A percentile compares a stretch with the other conserved stretches of the same genome.
Evolutionary conservation across 1,284 basidiomycete species (phyloP).

Genomic region (Cyathus olla): DNA sequence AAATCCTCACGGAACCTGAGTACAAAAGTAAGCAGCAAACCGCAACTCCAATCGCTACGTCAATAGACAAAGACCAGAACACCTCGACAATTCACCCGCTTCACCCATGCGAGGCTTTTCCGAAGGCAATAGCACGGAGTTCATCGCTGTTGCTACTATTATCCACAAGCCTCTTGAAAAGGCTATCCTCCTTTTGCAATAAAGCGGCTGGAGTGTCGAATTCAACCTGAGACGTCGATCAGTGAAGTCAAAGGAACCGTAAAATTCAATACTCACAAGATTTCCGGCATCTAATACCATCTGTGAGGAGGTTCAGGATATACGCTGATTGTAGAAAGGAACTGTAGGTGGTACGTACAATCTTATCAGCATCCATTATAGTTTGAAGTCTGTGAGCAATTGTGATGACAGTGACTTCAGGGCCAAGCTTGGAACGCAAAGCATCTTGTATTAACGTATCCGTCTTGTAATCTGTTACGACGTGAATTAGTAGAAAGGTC

Average conservation of each 20-base stretch:
- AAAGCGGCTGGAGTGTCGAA: slow-evolving; percentile 72
- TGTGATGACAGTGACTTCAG: slow-evolving; percentile 69
- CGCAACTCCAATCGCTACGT: too few species aligned
- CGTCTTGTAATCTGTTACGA: slow-evolving; percentile 63
- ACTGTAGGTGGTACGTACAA: slow-evolving; percentile 15
- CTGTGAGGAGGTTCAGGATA: slow-evolving; percentile 18
- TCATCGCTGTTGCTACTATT: slow-evolving; percentile 64
- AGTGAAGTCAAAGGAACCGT: too few species aligned
- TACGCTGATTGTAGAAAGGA: slow-evolving; percentile 31
- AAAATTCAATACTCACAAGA: slow-evolving; percentile 35
- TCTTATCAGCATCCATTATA: slow-evolving; percentile 59
- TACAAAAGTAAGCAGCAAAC: too few species aligned
- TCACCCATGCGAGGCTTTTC: background rate
- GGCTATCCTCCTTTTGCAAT: slow-evolving; percentile 60
- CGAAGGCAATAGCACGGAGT: slow-evolving; percentile 55
- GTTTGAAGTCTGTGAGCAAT: slow-evolving; percentile 77
- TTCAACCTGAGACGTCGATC: slow-evolving; percentile 57
- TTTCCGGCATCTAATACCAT: slow-evolving; percentile 51
- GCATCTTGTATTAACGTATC: slow-evolving; percentile 68
- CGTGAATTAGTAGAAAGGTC: slow-evolving; percentile 31
- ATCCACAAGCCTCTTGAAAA: slow-evolving; percentile 69
- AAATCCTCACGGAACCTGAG: too few species aligned
- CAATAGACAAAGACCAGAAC: too few species aligned
- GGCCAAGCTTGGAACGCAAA: slow-evolving; percentile 59
- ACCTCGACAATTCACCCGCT: too few species aligned